Percentiles rank a stretch among this genome's conserved stretches.
phyloP scores from a whole-genome alignment of 2,329 filamentous ascomycete genomes.

The Fusarium verticillioides region DNA sequence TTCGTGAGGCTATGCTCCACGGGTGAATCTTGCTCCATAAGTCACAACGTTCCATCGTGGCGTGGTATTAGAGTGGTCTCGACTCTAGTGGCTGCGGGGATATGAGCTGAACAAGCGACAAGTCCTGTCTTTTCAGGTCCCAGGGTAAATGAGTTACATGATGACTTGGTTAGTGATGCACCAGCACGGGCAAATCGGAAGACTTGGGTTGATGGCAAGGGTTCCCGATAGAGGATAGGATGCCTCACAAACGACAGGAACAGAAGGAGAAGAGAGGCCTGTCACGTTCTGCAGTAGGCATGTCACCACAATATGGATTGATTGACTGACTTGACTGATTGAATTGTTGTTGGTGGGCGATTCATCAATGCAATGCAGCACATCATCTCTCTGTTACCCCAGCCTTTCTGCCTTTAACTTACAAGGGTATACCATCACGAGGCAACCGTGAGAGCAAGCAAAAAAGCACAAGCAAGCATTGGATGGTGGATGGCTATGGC shows the following conservation, averaged over 20 bases:
- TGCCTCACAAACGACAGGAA: conserved; percentile 23
- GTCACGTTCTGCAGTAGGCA: background rate
- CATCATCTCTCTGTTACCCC: conserved; percentile 13
- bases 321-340: background rate
- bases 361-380: conserved; percentile 24
- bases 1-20: background rate
- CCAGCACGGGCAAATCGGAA: conserved; percentile 26
- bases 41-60: conserved; percentile 11
- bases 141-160: conserved; percentile 8
- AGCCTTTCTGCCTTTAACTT: background rate
- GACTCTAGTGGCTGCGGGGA: conserved; percentile 10
- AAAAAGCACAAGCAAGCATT: conserved; percentile 8
- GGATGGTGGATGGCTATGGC: background rate
- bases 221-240: conserved; percentile 18
- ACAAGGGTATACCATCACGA: conserved; percentile 21
- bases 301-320: background rate
- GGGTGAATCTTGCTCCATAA: background rate
- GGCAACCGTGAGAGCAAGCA: conserved; percentile 7
- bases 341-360: background rate
- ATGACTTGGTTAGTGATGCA: background rate
- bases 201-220: conserved; percentile 2
- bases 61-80: conserved; percentile 20
- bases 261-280: conserved; percentile 15
- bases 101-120: background rate
- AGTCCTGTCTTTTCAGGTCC: background rate